Evolutionary conservation across 139 green algal genomes (phyloP).

Genomic region (Zygnema cylindricum): DNA sequence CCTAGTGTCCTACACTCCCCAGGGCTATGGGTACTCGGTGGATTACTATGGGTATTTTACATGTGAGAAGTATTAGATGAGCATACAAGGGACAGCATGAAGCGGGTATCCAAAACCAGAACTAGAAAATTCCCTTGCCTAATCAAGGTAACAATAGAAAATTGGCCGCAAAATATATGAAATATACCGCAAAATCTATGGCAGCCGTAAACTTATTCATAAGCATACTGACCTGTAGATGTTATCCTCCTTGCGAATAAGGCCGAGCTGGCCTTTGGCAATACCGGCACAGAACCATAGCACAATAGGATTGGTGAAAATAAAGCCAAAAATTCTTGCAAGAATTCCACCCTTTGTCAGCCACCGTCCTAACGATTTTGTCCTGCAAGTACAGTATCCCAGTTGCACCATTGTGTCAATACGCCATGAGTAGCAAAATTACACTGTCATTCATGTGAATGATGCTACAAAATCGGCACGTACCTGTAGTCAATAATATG

Average conservation of each 20-base stretch:
- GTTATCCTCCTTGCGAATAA: conserved; percentile 88
- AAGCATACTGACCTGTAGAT: conserved; percentile 69
- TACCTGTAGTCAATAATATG: too few species aligned
- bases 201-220: background rate
- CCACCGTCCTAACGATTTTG: conserved; percentile 19
- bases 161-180: too few species aligned
- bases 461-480: background rate
- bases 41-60: too few species aligned
- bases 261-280: conserved; percentile 89
- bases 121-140: too few species aligned
- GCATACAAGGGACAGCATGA: too few species aligned
- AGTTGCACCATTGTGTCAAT: background rate
- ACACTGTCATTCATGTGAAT: background rate
- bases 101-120: too few species aligned
- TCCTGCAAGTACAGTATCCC: conserved; percentile 38
- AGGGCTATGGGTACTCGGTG: too few species aligned
- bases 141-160: too few species aligned
- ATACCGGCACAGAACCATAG: conserved; percentile 95
- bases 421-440: background rate
- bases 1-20: too few species aligned
- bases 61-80: too few species aligned
- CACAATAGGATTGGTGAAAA: conserved; percentile 74
- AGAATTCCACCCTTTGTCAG: conserved; percentile 38
- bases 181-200: too few species aligned
- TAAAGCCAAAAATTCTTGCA: conserved; percentile 50